Base-by-base conservation (phyloP, 1,284 basidiomycete genomes). In the Pyrrhoderma noxium region DNA sequence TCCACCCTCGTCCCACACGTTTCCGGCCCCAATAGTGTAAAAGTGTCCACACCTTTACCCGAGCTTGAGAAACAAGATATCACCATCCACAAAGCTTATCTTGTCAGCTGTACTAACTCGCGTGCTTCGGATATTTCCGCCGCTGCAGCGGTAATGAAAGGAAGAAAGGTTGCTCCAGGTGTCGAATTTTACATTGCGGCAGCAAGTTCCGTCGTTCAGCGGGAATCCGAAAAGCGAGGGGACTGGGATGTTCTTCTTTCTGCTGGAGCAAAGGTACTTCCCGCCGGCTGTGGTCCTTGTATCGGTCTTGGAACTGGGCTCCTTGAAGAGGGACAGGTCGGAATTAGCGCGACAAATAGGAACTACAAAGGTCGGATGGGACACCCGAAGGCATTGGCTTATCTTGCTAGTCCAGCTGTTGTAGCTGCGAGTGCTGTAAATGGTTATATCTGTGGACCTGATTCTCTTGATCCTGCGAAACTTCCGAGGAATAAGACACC, bases 281-380 rank as follows among this genome's bases (percentile, higher is more conserved):
- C 96, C 4, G 89, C 95, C 0, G 96, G 95, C 1, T 99, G 96
- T 64, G 96, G 95, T 0, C 95, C 95, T 0, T 99, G 96, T 67
- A 99, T 99, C 57, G 96, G 96, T 19, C 77, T 99, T 3, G 95
- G 95, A 2, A 85, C 85, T 1, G 96, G 96, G 13, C 70, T 99
- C 49, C 72, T 99, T 21, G 85, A 97, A 65, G 94, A 98, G 61
- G 95, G 95, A 2, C 79, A 99, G 69, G 85, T 87, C 2, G 95
- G 95, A 0, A 99, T 99, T 65, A 94, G 90, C 60, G 95, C 96
- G 4, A 99, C 95, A 11, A 99, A 99, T 70, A 77, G 95, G 65
- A 99, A 99, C 65, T 99, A 98, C 73, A 99, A 99, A 73, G 95
- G 95, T 3, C 77, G 95, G 8, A 99, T 99, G 95, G 95, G 95